A percentile compares a stretch with the other conserved stretches of the same genome.
Conservation (phyloP, 768 basidiomycete species). For the Butyriboletus loyo region DNA sequence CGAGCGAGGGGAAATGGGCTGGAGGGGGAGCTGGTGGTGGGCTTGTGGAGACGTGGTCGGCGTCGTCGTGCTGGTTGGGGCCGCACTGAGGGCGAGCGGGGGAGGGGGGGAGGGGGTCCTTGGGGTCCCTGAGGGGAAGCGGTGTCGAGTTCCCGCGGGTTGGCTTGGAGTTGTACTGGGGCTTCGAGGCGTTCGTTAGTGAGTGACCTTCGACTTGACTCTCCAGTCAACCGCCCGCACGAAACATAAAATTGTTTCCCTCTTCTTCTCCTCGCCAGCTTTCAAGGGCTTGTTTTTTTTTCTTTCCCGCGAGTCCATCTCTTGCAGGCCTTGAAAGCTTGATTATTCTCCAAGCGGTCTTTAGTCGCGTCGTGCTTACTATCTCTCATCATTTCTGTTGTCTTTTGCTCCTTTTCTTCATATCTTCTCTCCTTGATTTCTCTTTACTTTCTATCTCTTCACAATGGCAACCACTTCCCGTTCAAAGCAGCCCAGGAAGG, state of each 20-base stretch:
- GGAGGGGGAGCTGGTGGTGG: neutral
- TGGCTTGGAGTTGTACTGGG: conserved; percentile 21
- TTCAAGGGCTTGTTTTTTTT: conserved; percentile 20
- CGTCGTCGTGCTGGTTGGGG: conserved; percentile 2
- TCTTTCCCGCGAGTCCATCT: conserved; percentile 16
- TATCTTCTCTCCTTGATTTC: conserved; percentile 31
- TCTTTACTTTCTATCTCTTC: conserved; percentile 19
- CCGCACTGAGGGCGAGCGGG: neutral
- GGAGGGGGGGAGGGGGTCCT: neutral
- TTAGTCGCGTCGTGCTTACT: conserved; percentile 34
- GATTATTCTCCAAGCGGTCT: conserved; percentile 22
- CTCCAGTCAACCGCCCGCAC: conserved; percentile 27
- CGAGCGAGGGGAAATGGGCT: neutral
- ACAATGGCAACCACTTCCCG: conserved; percentile 64
- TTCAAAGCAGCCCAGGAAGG: conserved; percentile 62
- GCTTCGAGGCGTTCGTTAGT: conserved; percentile 26
- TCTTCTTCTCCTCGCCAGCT: conserved; percentile 24
- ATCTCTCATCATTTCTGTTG: conserved; percentile 36
- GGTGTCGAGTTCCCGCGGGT: conserved; percentile 33
- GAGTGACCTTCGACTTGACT: conserved; percentile 32
- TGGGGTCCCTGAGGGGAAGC: conserved; percentile 25
- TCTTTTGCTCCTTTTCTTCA: conserved; percentile 26
- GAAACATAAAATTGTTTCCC: conserved; percentile 28
- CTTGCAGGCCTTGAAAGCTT: conserved; percentile 15
- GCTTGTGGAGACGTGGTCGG: neutral